Evolutionary conservation across 2,329 filamentous ascomycete species (phyloP).

Genomic region (Periconia sp.): DNA sequence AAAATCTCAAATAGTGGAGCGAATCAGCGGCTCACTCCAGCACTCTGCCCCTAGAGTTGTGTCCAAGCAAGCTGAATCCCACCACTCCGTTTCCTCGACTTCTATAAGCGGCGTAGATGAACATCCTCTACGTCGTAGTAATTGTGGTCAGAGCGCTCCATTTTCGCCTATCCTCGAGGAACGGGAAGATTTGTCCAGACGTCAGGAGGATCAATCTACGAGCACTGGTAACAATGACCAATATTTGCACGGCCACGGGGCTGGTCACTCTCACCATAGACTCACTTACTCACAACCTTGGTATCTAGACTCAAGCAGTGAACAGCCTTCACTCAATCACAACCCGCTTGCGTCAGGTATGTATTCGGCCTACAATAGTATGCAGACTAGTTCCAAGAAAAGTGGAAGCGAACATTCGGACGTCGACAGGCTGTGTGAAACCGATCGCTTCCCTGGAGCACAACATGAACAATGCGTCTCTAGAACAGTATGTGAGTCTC

Average conservation of each 20-base stretch:
- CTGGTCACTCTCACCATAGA: not conserved
- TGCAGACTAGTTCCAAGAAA: not conserved
- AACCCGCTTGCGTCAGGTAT: constrained; percentile 12
- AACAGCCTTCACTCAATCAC: constrained; percentile 9
- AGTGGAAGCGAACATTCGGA: not conserved
- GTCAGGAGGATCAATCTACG: constrained; percentile 5
- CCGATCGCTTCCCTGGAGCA: too few species aligned
- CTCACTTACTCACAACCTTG: not conserved
- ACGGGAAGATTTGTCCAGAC: too few species aligned
- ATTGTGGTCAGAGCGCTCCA: constrained; percentile 10
- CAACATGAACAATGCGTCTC: too few species aligned
- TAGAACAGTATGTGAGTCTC: too few species aligned
- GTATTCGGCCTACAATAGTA: constrained; percentile 9
- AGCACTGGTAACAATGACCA: constrained; percentile 6
- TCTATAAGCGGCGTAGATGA: too few species aligned
- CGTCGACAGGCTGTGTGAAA: not conserved
- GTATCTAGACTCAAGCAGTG: not conserved
- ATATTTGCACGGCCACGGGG: constrained; percentile 1
- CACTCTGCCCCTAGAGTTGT: too few species aligned
- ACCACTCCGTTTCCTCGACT: too few species aligned
- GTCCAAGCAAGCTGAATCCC: too few species aligned
- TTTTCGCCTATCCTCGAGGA: constrained; percentile 15
- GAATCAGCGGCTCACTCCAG: too few species aligned
- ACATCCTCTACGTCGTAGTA: too few species aligned
- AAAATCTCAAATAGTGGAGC: constrained; percentile 35